Percentiles rank a stretch among this genome's conserved stretches.
phyloP scores from a whole-genome alignment of 805 yeast species.

The Yarrowia osloensis region DNA sequence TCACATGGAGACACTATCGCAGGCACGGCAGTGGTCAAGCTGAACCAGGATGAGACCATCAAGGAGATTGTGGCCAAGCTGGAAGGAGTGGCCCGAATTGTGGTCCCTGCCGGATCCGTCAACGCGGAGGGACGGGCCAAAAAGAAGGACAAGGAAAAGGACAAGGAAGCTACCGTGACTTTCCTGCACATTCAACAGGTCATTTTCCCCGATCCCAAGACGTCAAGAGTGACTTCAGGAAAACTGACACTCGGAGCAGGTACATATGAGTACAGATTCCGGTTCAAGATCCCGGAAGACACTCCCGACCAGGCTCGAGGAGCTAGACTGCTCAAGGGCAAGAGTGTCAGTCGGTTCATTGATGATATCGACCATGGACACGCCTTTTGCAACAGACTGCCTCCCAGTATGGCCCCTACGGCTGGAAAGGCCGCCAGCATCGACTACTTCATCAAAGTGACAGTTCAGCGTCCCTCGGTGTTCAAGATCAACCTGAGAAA shows the following conservation, averaged over 20 bases:
- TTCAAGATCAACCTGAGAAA: conserved; percentile 52
- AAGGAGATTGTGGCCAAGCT: conserved; percentile 39
- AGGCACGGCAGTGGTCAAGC: conserved; percentile 37
- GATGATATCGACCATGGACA: conserved; percentile 16
- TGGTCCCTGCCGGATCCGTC: conserved; percentile 34
- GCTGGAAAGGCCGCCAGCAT: conserved; percentile 40
- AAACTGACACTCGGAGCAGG: conserved; percentile 44
- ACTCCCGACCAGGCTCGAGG: conserved; percentile 19
- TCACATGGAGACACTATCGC: conserved; percentile 35
- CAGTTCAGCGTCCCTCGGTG: conserved; percentile 56
- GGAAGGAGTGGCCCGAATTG: conserved; percentile 40
- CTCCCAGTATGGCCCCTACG: conserved; percentile 42
- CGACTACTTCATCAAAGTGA: conserved; percentile 60
- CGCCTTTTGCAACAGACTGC: conserved; percentile 34
- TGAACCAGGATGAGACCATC: conserved; percentile 38
- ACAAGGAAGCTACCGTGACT: conserved; percentile 32
- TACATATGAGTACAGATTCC: conserved; percentile 42
- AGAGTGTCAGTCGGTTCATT: conserved; percentile 26
- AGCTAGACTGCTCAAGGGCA: conserved; percentile 17
- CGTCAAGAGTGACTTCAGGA: conserved; percentile 32
- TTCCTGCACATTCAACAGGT: conserved; percentile 40
- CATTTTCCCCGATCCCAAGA: conserved; percentile 44
- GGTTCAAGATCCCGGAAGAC: conserved; percentile 42
- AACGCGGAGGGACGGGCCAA: conserved; percentile 36
- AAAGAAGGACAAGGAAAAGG: conserved; percentile 35